Base-by-base conservation (phyloP, 2,329 filamentous ascomycete species). In the Zymoseptoria passerinii region DNA sequence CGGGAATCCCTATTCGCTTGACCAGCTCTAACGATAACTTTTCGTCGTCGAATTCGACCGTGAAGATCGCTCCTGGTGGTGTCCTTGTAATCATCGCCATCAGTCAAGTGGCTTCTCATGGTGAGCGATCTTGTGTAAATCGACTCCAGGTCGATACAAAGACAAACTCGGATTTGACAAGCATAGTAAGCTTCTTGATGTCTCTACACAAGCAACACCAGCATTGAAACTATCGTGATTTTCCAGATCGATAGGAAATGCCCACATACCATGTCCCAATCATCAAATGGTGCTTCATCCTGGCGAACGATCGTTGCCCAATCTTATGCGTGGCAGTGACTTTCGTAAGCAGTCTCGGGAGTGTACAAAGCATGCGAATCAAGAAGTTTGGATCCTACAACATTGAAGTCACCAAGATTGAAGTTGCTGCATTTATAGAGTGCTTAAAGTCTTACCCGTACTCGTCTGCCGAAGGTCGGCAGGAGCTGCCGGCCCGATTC, bases 221-320 rank as follows among this genome's bases (percentile, higher is more conserved):
- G 23, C 23, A 23, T 23, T 23, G 23, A 23, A 23, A 23, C 2
- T 23, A 23, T 23, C 23, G 4, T 23, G 23, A n/a, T 23, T 4
- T 23, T 2, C 23, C 23, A 23, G 23, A 23, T 23, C 4, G 4
- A 23, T 3, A 4, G 23, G 4, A 23, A 23, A 23, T 23, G 23
- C 4, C 23, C 23, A 23, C 63, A 55, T 63, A 70, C 90, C 90
- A 95, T 57, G 90, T 95, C 63, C 90, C 90, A 70, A 92, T 85
- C 88, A 95, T 94, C 71, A 95, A 80, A 77, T 95, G 89, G 73
- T 95, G 90, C 71, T 89, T 85, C 87, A 92, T 92, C 61, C 72
- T 81, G 56, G 52, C 53, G 18, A 23, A 4, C 23, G 18, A 50
- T 18, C 10, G 35, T 16, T 10, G 13, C 16, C 35, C 5, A 16